phyloP scores from a whole-genome alignment of 495 filamentous ascomycete species.

The Pyrenula aspistea region DNA sequence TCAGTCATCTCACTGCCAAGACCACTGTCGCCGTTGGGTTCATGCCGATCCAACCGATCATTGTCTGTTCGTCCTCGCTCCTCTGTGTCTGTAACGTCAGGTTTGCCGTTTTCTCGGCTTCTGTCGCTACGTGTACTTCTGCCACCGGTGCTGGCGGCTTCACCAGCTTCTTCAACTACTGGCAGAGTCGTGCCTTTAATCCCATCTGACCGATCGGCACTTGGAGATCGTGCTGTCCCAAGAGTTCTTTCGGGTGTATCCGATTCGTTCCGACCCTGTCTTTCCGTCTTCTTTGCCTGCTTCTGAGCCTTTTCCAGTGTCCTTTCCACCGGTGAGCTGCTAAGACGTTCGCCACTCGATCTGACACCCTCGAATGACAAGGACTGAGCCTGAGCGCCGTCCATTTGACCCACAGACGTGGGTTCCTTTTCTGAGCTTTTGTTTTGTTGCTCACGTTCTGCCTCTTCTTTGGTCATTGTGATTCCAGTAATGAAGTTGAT shows the following conservation, averaged over 20 bases:
- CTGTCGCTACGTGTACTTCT: conserved; percentile 23
- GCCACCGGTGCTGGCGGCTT: conserved; percentile 60
- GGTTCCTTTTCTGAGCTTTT: conserved; percentile 15
- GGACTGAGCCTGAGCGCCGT: conserved; percentile 10
- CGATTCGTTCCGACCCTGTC: conserved; percentile 26
- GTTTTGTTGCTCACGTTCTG: conserved; percentile 47
- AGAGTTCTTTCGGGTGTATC: conserved; percentile 44
- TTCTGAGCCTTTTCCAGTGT: conserved; percentile 32
- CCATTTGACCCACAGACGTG: conserved; percentile 5
- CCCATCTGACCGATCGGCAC: conserved; percentile 38
- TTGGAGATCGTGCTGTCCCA: conserved; percentile 37
- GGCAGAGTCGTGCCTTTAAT: conserved; percentile 61
- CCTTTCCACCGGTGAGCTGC: conserved; percentile 31
- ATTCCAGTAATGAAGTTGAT: conserved; percentile 82
- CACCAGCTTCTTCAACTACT: conserved; percentile 82
- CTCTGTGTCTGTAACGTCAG: background rate
- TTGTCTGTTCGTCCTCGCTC: background rate
- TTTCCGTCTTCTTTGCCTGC: conserved; percentile 41
- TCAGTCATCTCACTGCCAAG: background rate
- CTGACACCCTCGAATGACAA: conserved; percentile 10
- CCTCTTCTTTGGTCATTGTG: conserved; percentile 81
- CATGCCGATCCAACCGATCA: background rate
- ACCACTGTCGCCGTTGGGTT: background rate
- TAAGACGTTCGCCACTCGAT: conserved; percentile 29
- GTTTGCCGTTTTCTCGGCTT: background rate